Conservation (phyloP, 352 stramenopile genomes). For the Pythium rhizo-oryzae region DNA sequence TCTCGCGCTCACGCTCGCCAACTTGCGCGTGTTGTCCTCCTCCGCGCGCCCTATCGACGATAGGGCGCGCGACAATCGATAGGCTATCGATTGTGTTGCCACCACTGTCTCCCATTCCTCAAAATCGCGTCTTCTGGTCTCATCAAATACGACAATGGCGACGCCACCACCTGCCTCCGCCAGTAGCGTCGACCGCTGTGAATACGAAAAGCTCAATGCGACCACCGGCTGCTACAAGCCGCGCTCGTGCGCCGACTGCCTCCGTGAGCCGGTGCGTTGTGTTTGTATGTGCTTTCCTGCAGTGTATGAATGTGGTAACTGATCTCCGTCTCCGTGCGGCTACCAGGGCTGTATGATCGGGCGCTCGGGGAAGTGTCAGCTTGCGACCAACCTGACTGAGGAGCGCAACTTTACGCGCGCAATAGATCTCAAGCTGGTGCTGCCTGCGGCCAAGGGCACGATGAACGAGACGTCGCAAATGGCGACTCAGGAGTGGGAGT, state of each 20-base stretch:
- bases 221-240: constrained; percentile 1
- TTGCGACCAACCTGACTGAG: background rate
- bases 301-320: background rate
- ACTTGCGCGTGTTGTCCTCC: too few relatives aligned
- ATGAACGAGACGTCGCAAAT: background rate
- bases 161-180: too few relatives aligned
- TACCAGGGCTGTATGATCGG: constrained; percentile 4
- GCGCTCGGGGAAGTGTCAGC: background rate
- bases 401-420: background rate
- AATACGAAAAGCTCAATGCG: background rate
- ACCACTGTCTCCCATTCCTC: too few relatives aligned
- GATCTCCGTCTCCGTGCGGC: background rate
- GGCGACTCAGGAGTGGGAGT: background rate
- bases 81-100: too few relatives aligned
- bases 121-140: too few relatives aligned
- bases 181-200: background rate
- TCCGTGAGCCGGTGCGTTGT: background rate
- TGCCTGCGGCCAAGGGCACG: background rate
- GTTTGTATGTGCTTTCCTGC: background rate
- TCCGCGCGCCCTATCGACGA: too few relatives aligned
- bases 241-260: constrained; percentile 7
- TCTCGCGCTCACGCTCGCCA: too few relatives aligned
- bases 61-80: too few relatives aligned
- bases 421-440: background rate
- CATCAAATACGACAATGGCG: too few relatives aligned